Percentiles rank a stretch among this genome's conserved stretches.
phyloP scores from a whole-genome alignment of 805 yeast genomes.

The Saccharomyces jurei region DNA sequence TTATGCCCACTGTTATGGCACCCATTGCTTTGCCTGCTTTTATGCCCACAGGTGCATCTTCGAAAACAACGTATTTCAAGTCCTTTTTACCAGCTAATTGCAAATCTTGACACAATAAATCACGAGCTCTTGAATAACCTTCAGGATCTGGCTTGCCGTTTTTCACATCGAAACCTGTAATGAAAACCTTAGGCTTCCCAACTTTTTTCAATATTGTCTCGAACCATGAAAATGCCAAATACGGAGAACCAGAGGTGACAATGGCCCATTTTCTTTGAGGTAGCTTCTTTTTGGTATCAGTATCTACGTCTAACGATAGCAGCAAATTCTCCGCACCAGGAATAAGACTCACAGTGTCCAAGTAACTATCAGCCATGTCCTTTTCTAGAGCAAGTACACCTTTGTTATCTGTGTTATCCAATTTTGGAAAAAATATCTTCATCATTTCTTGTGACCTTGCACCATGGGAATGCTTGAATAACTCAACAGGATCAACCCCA shows the following conservation, averaged over 20 bases:
- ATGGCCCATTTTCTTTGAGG: conserved; percentile 60
- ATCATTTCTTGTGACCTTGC: conserved; percentile 66
- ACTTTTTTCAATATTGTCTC: conserved; percentile 42
- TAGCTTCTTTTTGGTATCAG: conserved; percentile 1
- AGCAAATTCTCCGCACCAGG: conserved; percentile 61
- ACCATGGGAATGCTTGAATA: conserved; percentile 66
- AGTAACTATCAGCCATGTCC: conserved; percentile 55
- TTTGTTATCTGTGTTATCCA: conserved; percentile 47
- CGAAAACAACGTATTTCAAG: conserved; percentile 51
- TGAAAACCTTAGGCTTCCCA: conserved; percentile 60
- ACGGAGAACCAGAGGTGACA: conserved; percentile 71
- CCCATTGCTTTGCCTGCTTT: conserved; percentile 72
- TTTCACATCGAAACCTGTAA: conserved; percentile 65
- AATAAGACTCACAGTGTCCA: conserved; percentile 57
- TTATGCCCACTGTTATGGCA: conserved; percentile 66
- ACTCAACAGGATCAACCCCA: conserved; percentile 52
- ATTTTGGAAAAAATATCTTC: conserved; percentile 56
- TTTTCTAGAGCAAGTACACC: conserved; percentile 50
- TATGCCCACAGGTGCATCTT: conserved; percentile 81
- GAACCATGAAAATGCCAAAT: conserved; percentile 69
- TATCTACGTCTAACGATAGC: conserved; percentile 36
- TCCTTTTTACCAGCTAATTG: conserved; percentile 17
- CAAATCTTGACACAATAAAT: conserved; percentile 41
- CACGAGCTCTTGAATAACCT: conserved; percentile 55
- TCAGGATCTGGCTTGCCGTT: conserved; percentile 77